Percentiles rank a stretch among this genome's conserved stretches.
phyloP scores from a whole-genome alignment of 2,329 filamentous ascomycete genomes.

The Aspergillus udagawae region DNA sequence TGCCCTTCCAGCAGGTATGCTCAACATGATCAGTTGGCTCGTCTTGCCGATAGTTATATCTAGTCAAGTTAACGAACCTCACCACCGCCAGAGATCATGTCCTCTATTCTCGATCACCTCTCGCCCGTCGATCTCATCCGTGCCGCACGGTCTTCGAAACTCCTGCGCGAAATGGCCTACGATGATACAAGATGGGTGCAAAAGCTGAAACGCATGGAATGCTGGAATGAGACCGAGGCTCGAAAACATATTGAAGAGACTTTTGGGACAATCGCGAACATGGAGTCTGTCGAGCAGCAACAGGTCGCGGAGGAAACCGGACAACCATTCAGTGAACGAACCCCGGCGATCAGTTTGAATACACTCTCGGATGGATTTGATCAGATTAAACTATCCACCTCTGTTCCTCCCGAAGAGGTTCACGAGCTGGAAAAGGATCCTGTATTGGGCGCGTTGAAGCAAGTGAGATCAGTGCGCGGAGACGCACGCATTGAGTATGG shows the following conservation, averaged over 20 bases:
- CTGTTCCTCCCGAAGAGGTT: slow-evolving; percentile 25
- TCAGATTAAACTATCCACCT: slow-evolving; percentile 58
- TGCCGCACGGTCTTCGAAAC: slow-evolving; percentile 77
- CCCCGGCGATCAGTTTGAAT: slow-evolving; percentile 19
- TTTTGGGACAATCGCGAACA: slow-evolving; percentile 30
- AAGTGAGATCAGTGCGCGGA: slow-evolving; percentile 73
- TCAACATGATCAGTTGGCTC: background rate
- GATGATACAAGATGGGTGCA: slow-evolving; percentile 95
- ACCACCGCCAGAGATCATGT: slow-evolving; percentile 68
- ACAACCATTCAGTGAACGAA: slow-evolving; percentile 10
- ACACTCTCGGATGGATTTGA: slow-evolving; percentile 71
- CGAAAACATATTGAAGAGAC: slow-evolving; percentile 73
- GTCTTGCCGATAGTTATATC: background rate
- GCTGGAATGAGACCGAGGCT: slow-evolving; percentile 88
- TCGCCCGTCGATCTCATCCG: slow-evolving; percentile 79
- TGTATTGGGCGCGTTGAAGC: slow-evolving; percentile 65
- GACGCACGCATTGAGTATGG: slow-evolving; percentile 86
- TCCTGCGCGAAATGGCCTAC: slow-evolving; percentile 96
- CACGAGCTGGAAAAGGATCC: slow-evolving; percentile 55
- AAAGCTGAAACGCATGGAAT: slow-evolving; percentile 77
- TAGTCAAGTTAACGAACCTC: slow-evolving; percentile 13
- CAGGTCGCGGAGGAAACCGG: slow-evolving; percentile 17
- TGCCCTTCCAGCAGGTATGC: slow-evolving; percentile 73
- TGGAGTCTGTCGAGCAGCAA: slow-evolving; percentile 25
- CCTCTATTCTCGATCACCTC: slow-evolving; percentile 82